Evolutionary conservation across 202 grass and related monocot species (phyloP).

Genomic region (Dendrocalamus latiflorus): DNA sequence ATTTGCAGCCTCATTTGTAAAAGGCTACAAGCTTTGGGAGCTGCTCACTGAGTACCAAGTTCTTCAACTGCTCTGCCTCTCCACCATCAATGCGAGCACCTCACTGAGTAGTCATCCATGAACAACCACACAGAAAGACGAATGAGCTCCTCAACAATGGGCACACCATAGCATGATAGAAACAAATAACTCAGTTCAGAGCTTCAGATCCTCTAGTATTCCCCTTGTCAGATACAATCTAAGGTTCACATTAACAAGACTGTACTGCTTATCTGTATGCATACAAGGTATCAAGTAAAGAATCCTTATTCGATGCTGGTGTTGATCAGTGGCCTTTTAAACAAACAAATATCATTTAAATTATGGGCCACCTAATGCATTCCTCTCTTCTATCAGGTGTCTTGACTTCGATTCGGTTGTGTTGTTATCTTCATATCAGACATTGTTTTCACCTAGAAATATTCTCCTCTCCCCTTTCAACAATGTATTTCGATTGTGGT

Average conservation of each 20-base stretch:
- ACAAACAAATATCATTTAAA: too few relatives aligned
- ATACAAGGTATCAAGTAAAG: background rate
- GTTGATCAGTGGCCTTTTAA: too few relatives aligned
- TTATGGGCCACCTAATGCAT: too few relatives aligned
- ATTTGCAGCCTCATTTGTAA: background rate
- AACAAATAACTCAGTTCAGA: too few relatives aligned
- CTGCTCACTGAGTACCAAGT: background rate
- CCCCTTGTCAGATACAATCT: background rate
- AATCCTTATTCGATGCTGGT: background rate
- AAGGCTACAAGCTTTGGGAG: background rate
- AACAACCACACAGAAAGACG: background rate
- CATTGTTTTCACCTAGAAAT: too few relatives aligned
- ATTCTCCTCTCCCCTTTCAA: too few relatives aligned
- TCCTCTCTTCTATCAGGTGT: too few relatives aligned
- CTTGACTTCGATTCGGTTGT: too few relatives aligned
- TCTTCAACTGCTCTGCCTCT: background rate
- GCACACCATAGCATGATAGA: background rate
- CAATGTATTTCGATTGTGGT: too few relatives aligned
- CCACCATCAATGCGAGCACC: background rate
- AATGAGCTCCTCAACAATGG: background rate
- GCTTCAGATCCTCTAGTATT: background rate
- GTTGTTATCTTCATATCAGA: too few relatives aligned
- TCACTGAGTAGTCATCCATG: background rate
- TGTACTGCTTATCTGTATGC: background rate
- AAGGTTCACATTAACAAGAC: background rate